These are phyloP conservation scores for Mucor indicus DNA, from an alignment of 371 early-diverging fungal species.

Conservation along the genomic window DNA sequence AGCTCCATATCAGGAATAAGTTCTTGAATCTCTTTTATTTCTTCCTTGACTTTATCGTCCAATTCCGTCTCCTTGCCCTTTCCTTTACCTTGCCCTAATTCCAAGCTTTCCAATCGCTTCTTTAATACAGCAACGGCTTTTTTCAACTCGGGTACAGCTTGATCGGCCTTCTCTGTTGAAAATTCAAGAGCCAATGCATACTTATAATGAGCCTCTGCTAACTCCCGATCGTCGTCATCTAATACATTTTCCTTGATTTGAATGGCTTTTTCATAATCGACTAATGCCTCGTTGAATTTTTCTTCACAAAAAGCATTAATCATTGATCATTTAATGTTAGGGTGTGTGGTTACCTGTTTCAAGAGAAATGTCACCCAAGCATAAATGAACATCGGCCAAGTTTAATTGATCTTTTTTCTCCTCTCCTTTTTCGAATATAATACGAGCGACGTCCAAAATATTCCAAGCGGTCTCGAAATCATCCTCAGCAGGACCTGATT, in stretches of 20 bases:
- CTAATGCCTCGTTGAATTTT: constrained; percentile 79
- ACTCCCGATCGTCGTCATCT: constrained; percentile 65
- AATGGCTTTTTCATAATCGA: constrained; percentile 72
- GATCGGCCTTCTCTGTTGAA: constrained; percentile 41
- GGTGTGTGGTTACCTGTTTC: constrained; percentile 83
- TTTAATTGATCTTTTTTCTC: constrained; percentile 61
- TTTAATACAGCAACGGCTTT: constrained; percentile 57
- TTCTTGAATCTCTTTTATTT: constrained; percentile 43
- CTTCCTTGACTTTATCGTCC: constrained; percentile 17
- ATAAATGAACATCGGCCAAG: constrained; percentile 69
- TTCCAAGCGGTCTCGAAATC: constrained; percentile 91
- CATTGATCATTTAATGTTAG: no score
- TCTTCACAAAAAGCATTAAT: constrained; percentile 52
- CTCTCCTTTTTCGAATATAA: constrained; percentile 68
- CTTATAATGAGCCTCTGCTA: constrained; percentile 84
- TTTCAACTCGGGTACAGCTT: constrained; percentile 59
- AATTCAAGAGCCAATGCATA: constrained; percentile 72
- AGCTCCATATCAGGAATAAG: constrained; percentile 47
- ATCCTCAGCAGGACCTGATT: constrained; percentile 53
- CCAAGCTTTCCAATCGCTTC: constrained; percentile 31
- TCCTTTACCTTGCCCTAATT: constrained; percentile 19
- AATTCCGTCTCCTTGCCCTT: constrained; percentile 25
- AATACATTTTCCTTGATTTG: constrained; percentile 62
- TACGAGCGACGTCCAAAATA: constrained; percentile 80
- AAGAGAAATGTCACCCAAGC: constrained; percentile 81